Evolutionary conservation across 2,329 filamentous ascomycete genomes (phyloP), one percentile per base, ranked within the genome.

Genomic region (Venturiaceae sp.): DNA sequence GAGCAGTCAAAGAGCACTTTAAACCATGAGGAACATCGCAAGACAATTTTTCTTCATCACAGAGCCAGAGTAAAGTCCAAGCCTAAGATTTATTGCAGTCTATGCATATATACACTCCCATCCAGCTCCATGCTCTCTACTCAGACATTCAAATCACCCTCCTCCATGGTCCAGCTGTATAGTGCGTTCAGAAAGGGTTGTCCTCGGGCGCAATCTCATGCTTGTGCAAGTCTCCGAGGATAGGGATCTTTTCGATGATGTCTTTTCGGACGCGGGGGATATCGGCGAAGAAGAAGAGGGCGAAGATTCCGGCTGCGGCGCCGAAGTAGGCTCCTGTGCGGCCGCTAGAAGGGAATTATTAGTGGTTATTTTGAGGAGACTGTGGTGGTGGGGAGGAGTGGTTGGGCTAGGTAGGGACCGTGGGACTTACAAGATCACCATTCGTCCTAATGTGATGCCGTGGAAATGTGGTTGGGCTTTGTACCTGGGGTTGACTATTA

Each of bases 271-370:
- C 81, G 66, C 77, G 79, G 60, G 83, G 83, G 28, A 86, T 77
- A 65, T 84, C 83, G 65, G 81, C 80, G 73, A 85, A 81, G 77
- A 86, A 83, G 75, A 82, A 85, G 64, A 86, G 68, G 37, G 80
- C 81, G 71, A 82, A 81, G 68, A 82, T 73, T 62, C 80, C 83
- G 44, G 79, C 76, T 52, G 77, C 75, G 62, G 77, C 79, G 63
- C 81, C 83, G 71, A 85, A 84, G 52, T 75, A 75, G 57, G 72
- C 77, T 47, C 76, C 78, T 54, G 83, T 75, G 16, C 54, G 57
- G 50, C 39, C 57, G 57, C 60, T 52, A 44, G 39, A 21, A 9
- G 44, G 53, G 32, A 54, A 34, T 32, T 5, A 36, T 32, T 52
- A 52, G 21, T 32, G 13, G 5, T 28, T 13, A 19, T 33, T 37